A percentile compares a stretch with the other conserved stretches of the same genome.
phyloP scores from a whole-genome alignment of 1,284 basidiomycete species.

The Austroboletus niveus region DNA sequence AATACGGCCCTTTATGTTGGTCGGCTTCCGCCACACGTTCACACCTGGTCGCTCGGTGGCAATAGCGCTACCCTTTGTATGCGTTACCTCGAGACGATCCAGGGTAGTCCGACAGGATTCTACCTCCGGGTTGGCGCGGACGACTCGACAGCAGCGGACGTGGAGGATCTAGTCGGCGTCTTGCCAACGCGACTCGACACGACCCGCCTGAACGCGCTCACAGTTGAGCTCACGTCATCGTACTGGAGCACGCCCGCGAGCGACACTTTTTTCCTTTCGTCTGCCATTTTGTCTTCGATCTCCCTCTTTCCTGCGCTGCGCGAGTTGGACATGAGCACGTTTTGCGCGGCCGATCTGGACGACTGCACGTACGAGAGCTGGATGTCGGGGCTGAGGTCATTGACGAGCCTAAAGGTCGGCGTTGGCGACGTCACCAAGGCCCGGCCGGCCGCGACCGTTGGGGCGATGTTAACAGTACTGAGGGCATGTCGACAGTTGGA shows the following conservation, averaged over 20 bases:
- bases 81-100: slow-evolving; percentile 21
- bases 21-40: slow-evolving; percentile 17
- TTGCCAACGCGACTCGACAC: slow-evolving; percentile 18
- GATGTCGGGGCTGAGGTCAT: slow-evolving; percentile 13
- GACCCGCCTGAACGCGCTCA: slow-evolving; percentile 6
- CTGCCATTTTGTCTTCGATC: slow-evolving; percentile 18
- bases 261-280: slow-evolving; percentile 23
- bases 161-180: slow-evolving; percentile 10
- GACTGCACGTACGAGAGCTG: slow-evolving; percentile 13
- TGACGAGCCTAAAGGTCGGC: slow-evolving; percentile 23
- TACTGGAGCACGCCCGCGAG: slow-evolving; percentile 25
- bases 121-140: slow-evolving; percentile 24
- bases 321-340: slow-evolving; percentile 20
- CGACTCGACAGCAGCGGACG: slow-evolving; percentile 20
- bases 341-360: slow-evolving; percentile 17
- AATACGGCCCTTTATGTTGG: slow-evolving; percentile 19
- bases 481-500: slow-evolving; percentile 17
- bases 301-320: slow-evolving; percentile 14
- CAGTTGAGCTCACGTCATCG: slow-evolving; percentile 26
- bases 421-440: slow-evolving; percentile 23
- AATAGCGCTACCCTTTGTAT: slow-evolving; percentile 23
- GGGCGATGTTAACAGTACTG: slow-evolving; percentile 21
- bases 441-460: slow-evolving; percentile 18
- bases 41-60: slow-evolving; percentile 24
- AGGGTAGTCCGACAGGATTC: slow-evolving; percentile 16